phyloP scores from a whole-genome alignment of 2,329 filamentous ascomycete genomes.

The Ophiostoma pallidulum region DNA sequence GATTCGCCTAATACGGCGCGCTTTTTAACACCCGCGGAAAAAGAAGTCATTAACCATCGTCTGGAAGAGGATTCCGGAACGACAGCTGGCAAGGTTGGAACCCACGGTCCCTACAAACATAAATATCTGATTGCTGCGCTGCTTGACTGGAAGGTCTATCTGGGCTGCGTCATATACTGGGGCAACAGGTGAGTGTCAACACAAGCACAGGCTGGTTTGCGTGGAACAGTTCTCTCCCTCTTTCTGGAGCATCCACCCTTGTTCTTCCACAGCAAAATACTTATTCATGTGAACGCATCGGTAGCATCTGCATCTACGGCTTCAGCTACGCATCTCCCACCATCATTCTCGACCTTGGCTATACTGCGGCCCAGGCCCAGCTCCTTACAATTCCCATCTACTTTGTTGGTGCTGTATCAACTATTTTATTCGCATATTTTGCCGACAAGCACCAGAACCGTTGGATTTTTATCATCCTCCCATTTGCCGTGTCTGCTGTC shows the following conservation, averaged over 20 bases:
- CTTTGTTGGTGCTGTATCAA: constrained; percentile 29
- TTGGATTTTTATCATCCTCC: not conserved
- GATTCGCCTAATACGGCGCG: constrained; percentile 27
- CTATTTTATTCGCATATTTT: constrained; percentile 4
- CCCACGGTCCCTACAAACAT: too few relatives aligned
- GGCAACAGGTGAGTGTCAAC: too few relatives aligned
- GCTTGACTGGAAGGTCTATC: too few relatives aligned
- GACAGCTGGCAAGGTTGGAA: too few relatives aligned
- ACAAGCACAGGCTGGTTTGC: too few relatives aligned
- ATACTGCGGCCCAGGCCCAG: constrained; percentile 10
- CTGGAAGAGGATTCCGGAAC: too few relatives aligned
- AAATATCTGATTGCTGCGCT: too few relatives aligned
- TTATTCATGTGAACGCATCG: too few relatives aligned
- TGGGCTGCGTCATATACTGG: too few relatives aligned
- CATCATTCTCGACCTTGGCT: constrained; percentile 50
- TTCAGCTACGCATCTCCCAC: constrained; percentile 33
- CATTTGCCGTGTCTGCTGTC: not conserved
- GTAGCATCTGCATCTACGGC: constrained; percentile 12
- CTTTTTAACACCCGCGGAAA: constrained; percentile 26
- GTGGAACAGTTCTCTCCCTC: too few relatives aligned
- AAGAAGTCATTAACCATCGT: too few relatives aligned
- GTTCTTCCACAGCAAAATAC: too few relatives aligned
- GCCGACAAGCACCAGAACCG: not conserved
- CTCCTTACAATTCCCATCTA: constrained; percentile 15
- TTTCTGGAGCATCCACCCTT: constrained; percentile 6